Evolutionary conservation across 2,329 filamentous ascomycete genomes (phyloP), one percentile per base, ranked within the genome.

Genomic region (Penicillium brevicompactum): DNA sequence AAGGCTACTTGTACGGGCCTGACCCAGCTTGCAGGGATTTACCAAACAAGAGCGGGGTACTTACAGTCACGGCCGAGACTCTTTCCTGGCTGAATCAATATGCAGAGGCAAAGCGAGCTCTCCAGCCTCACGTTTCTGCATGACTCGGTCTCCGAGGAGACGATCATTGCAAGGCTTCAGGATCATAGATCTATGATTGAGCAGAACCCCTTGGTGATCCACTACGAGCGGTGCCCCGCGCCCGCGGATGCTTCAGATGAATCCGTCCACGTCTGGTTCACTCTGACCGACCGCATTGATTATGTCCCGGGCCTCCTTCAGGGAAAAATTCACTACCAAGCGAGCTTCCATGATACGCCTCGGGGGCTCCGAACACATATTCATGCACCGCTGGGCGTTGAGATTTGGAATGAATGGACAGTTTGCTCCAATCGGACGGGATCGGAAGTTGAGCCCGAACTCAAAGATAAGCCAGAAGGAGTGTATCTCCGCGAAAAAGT

Each of bases 401-500:
- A 93, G 59, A 90, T 94, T 64, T 85, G 86, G 58, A 87, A 85
- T 32, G 87, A 87, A 74, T 95, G 90, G 91, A 87, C 80, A 9
- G 78, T 95, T 13, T 24, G n/a, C 18, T 32, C 51, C 32, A 21
- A 53, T 49, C 13, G 27, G 50, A 53, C 38, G 27, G 32, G 4
- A 13, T 11, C n/a, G 16, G 78, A 81, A 41, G 82, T 87, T 13
- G 90, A 93, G 75, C 75, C 91, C 14, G 88, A 88, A 5, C 47
- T 56, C 16, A 74, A 90, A 8, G 82, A 82, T 24, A 83, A 82
- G 1, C 89, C 90, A 31, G 78, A 84, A 47, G 91, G 90, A 0
- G 76, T 95, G 18, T 94, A 91, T 68, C 76, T 95, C 48, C 82
- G 89, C 18, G 91, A 96, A 78, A 90, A 94, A 62, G 87, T 92